These are phyloP conservation scores for Coniochaeta hoffmannii DNA, from an alignment of 2,329 filamentous ascomycete species.

Conservation along the genomic window DNA sequence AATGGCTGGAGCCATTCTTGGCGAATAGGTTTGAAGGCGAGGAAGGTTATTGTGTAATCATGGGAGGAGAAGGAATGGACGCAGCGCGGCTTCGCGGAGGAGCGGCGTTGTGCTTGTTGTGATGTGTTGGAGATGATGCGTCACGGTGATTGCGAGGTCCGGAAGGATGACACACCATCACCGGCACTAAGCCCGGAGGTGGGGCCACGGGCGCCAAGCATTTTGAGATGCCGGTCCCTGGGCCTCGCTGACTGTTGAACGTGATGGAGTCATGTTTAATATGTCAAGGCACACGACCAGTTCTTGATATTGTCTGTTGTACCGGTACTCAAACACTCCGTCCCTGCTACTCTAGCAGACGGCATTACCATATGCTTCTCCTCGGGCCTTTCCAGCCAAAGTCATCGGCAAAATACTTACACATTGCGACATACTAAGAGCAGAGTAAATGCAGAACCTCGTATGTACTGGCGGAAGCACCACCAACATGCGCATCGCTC, in stretches of 20 bases:
- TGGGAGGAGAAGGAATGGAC: neutral
- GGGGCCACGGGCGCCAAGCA: neutral
- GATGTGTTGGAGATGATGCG: neutral
- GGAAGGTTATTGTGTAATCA: neutral
- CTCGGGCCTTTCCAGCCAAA: neutral
- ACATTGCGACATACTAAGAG: constrained; percentile 8
- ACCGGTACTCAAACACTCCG: neutral
- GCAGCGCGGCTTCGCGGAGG: neutral
- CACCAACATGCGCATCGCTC: neutral
- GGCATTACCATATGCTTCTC: neutral
- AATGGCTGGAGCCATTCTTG: neutral
- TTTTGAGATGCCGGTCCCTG: neutral
- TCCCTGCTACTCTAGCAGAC: neutral
- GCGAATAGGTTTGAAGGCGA: neutral
- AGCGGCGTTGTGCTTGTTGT: neutral
- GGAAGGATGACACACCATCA: neutral
- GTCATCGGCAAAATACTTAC: neutral
- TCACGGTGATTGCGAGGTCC: neutral
- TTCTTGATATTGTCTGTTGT: neutral
- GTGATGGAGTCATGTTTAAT: neutral
- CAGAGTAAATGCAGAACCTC: constrained; percentile 5
- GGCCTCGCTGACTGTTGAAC: neutral
- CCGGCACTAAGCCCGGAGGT: neutral
- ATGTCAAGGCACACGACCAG: neutral
- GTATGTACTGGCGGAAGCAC: neutral